Conservation (phyloP, 2,329 filamentous ascomycete genomes). For the Podosphaera xanthii region DNA sequence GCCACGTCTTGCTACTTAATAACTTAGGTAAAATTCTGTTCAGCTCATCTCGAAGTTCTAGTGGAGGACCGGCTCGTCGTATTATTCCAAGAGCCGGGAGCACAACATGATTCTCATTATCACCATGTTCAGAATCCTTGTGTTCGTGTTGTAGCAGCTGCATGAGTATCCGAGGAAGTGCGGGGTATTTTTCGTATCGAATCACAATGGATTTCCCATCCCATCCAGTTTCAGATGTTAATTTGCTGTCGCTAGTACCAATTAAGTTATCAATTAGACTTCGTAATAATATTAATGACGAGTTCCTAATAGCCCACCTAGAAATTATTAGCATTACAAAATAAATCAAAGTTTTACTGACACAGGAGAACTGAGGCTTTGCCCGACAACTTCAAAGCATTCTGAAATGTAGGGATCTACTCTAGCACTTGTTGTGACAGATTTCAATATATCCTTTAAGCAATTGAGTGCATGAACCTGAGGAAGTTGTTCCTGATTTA, state of each 20-base stretch:
- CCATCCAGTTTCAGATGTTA: conserved; percentile 35
- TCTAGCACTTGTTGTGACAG: conserved; percentile 47
- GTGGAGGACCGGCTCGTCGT: conserved; percentile 44
- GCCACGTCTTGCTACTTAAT: conserved; percentile 50
- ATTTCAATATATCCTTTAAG: conserved; percentile 76
- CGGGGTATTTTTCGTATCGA: conserved; percentile 46
- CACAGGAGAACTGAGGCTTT: conserved; percentile 57
- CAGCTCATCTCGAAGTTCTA: conserved; percentile 29
- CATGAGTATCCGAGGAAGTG: conserved; percentile 38
- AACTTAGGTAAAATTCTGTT: conserved; percentile 35
- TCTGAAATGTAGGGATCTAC: conserved; percentile 54
- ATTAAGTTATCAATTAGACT: conserved; percentile 63
- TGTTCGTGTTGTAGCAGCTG: conserved; percentile 27
- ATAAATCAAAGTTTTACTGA: conserved; percentile 19
- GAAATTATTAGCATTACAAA: not conserved
- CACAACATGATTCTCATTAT: conserved; percentile 25
- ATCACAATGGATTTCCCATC: conserved; percentile 40
- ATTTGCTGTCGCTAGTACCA: conserved; percentile 51
- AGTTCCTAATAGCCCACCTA: conserved; percentile 87
- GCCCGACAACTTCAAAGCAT: conserved; percentile 57
- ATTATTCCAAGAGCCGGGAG: conserved; percentile 71
- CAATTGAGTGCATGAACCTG: conserved; percentile 94
- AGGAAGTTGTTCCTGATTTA: conserved; percentile 43
- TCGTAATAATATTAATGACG: conserved; percentile 69
- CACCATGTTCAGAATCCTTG: conserved; percentile 3